Evolutionary conservation across 2,329 filamentous ascomycete genomes (phyloP), one percentile per base, ranked within the genome.

Genomic region (Teratosphaeria destructans): DNA sequence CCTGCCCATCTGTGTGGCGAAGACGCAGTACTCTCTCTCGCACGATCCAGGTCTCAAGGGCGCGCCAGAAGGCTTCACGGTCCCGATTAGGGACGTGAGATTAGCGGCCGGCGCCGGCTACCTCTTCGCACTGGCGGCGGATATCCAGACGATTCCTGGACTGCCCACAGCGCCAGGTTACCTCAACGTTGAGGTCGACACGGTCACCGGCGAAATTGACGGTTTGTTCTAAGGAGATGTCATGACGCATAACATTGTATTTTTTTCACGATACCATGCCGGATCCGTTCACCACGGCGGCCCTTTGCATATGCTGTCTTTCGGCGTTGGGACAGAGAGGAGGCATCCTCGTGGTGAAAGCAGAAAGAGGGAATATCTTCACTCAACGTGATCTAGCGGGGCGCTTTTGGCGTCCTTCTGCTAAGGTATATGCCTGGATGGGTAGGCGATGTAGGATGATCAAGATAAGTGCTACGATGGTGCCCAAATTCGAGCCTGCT

Each of bases 101-200:
- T 85, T 99, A 81, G 94, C 94, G 32, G 92, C 92, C 61, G 94
- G 94, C 71, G 94, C 90, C 63, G 94, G 94, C 63, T 96, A 96
- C 74, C 77, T 96, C 82, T 96, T 96, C 68, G 94, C 94, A 6
- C 82, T 97, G 62, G 94, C 94, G 58, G 94, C 94, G 14, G 94
- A 99, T 71, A 97, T 99, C 66, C 94, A 97, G 80, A 99, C 94
- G 1, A 99, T 99, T 64, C 94, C 94, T 14, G 94, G 94, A 62
- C 79, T 99, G 64, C 93, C 93, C 10, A 97, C 94, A 8, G 93
- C 93, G 23, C 94, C 93, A 8, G 94, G 94, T 11, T 97, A 97
- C 72, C 79, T 97, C 63, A 96, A 96, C 69, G 92, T 96, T 54
- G 93, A 96, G 66, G 81, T 86, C 52, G 76, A 81, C 64, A 69